Base-by-base conservation (phyloP, 2,329 filamentous ascomycete species). In the Colletotrichum sp. region DNA sequence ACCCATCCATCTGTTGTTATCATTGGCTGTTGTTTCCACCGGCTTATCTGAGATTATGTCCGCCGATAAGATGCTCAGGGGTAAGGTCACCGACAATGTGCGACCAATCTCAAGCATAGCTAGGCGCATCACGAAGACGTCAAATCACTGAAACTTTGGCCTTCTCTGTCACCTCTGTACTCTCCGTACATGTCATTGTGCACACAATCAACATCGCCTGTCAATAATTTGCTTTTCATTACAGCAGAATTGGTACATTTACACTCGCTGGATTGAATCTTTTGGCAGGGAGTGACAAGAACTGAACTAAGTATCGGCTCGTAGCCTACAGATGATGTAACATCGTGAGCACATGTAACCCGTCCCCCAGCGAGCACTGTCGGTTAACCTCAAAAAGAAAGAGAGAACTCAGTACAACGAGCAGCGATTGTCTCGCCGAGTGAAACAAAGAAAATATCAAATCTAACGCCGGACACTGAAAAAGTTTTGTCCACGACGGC, bases 401-500 rank as follows among this genome's bases (percentile, higher is more conserved):
- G 32, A 48, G 8, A 60, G 48, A 60, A 28, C 21, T 58, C 28
- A 24, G 52, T 36, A 18, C 55, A 60, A 67, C 9, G 15, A 8
- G 18, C 28, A 21, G 66, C 52, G 38, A 48, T 43, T 57, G 57
- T 71, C 57, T 65, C 38, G 26, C 18, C 6, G 43, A 68, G 6
- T 38, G 55, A 63, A n/a, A 60, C 24, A 71, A 36, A 43, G 34
- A 36, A 65, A 57, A 65, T 30, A 58, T 30, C 30, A 63, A 32
- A 65, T 64, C 57, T 63, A 75, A 75, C 73, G 70, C 73, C 73
- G n/a, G 32, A 73, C 32, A 64, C 38, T 10, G 58, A n/a, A 26
- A 24, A 21, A 38, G 24, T 68, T 64, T 74, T 52, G 66, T 60
- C 60, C 55, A 74, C 67, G 66, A 75, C 30, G 58, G 48, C 65